These are phyloP conservation scores for Colletotrichum cordylinicola DNA, from an alignment of 2,329 filamentous ascomycete genomes.

Conservation along the genomic window DNA sequence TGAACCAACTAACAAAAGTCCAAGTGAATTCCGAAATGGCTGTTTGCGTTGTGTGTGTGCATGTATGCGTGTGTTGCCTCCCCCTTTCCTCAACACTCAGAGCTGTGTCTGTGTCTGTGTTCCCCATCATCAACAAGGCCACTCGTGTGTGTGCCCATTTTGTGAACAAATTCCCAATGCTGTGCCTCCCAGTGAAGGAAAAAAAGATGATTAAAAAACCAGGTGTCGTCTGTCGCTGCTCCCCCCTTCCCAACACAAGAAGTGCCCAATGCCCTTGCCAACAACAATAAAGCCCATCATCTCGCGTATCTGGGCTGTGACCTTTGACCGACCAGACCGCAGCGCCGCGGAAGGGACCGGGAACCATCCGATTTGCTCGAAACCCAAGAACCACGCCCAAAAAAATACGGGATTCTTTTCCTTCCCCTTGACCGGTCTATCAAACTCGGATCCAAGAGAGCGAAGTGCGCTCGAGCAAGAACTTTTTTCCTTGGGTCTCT, in stretches of 20 bases:
- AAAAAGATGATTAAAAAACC: neutral
- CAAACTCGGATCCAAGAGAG: neutral
- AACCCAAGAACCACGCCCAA: neutral
- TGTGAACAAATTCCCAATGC: neutral
- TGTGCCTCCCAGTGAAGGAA: neutral
- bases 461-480: neutral
- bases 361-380: conserved; percentile 2
- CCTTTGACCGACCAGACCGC: neutral
- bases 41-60: neutral
- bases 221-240: neutral
- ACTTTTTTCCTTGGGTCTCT: neutral
- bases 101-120: neutral
- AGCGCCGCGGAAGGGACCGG: neutral
- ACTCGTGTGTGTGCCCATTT: neutral
- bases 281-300: neutral
- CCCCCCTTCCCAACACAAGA: neutral
- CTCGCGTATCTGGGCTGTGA: neutral
- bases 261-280: neutral
- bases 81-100: neutral
- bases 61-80: neutral
- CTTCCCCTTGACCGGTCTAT: neutral
- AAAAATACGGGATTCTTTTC: neutral
- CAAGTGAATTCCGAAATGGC: neutral
- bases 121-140: neutral
- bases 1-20: neutral